A percentile compares a stretch with the other conserved stretches of the same genome.
These are phyloP conservation scores for Plasmopara muralis DNA, from an alignment of 352 stramenopile species.

Conservation along the genomic window DNA sequence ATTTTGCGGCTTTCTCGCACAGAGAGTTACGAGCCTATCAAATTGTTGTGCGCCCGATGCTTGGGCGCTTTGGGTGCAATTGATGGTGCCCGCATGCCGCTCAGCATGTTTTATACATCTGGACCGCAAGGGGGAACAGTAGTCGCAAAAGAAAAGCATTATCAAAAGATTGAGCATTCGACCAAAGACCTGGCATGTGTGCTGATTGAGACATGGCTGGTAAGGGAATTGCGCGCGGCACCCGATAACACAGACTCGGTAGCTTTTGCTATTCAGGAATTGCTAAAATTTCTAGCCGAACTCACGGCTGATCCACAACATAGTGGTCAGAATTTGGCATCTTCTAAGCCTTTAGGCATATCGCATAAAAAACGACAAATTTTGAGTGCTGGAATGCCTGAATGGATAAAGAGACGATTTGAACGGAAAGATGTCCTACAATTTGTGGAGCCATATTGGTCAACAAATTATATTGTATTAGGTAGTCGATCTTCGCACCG, in stretches of 20 bases:
- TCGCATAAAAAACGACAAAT: constrained; percentile 17
- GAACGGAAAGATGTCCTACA: constrained; percentile 81
- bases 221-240: constrained; percentile 78
- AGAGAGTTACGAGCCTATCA: constrained; percentile 58
- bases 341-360: constrained; percentile 10
- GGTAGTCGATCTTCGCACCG: constrained; percentile 17
- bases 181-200: constrained; percentile 77
- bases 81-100: constrained; percentile 66
- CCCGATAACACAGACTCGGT: constrained; percentile 78
- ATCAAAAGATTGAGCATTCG: constrained; percentile 48
- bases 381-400: constrained; percentile 40
- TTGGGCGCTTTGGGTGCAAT: constrained; percentile 75
- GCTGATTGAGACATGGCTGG: constrained; percentile 76
- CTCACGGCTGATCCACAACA: constrained; percentile 69
- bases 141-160: constrained; percentile 35
- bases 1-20: constrained; percentile 59
- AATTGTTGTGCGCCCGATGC: constrained; percentile 64
- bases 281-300: constrained; percentile 76
- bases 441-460: constrained; percentile 87
- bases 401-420: constrained; percentile 82
- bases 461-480: constrained; percentile 67
- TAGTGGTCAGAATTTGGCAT: constrained; percentile 43
- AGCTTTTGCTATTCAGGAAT: constrained; percentile 80
- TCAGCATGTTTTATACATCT: constrained; percentile 55
- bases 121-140: constrained; percentile 12